Evolutionary conservation across 768 basidiomycete species (phyloP).

Genomic region (Omphalotus guepiniiformis): DNA sequence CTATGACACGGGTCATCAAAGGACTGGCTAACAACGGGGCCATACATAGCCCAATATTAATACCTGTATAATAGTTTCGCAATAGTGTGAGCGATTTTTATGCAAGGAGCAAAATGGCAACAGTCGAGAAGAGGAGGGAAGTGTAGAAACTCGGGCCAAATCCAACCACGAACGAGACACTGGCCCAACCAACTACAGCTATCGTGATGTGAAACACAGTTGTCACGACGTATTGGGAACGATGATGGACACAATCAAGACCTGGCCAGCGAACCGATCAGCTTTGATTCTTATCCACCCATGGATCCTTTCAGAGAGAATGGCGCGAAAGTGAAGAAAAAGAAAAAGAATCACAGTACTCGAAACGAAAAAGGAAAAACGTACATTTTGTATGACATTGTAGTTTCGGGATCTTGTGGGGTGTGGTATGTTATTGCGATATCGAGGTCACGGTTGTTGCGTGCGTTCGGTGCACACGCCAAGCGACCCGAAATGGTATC

Average conservation of each 20-base stretch:
- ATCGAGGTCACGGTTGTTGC: slow-evolving; percentile 95
- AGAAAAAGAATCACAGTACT: slow-evolving; percentile 9
- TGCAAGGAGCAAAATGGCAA: no score
- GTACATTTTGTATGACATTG: slow-evolving; percentile 83
- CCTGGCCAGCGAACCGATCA: slow-evolving; percentile 63
- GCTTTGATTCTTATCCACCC: slow-evolving; percentile 33
- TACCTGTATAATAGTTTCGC: no score
- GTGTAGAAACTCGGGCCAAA: no score
- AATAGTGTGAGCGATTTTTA: no score
- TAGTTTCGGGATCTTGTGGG: slow-evolving; percentile 28
- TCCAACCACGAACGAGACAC: no score
- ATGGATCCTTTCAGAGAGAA: slow-evolving; percentile 1
- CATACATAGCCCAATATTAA: no score
- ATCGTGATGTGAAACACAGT: no score
- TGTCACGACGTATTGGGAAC: slow-evolving; percentile 6
- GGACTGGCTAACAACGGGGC: no score
- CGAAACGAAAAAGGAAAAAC: slow-evolving; percentile 30
- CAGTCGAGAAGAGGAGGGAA: no score
- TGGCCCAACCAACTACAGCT: no score
- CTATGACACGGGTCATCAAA: no score
- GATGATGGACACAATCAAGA: slow-evolving; percentile 45
- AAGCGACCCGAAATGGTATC: slow-evolving; percentile 72
- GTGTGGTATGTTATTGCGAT: slow-evolving; percentile 75
- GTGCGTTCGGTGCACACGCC: slow-evolving; percentile 80
- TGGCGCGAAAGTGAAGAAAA: slow-evolving; percentile 14